These are phyloP conservation scores for Diaporthe sp. DNA, from an alignment of 2,329 filamentous ascomycete genomes.

Conservation along the genomic window DNA sequence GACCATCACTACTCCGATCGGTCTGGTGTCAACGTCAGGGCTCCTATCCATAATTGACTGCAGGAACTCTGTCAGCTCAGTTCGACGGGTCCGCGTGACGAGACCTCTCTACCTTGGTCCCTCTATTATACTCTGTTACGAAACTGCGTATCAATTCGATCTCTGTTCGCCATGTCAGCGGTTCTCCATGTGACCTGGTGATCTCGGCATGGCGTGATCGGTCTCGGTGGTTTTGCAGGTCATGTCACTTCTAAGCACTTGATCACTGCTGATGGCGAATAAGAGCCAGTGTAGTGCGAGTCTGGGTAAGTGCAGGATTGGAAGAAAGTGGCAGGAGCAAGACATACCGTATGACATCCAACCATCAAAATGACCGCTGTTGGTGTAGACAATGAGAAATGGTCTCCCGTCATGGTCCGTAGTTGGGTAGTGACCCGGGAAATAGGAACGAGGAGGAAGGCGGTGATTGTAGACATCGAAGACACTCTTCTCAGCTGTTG, in stretches of 20 bases:
- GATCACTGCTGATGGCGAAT: neutral
- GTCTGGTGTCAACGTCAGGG: neutral
- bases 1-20: neutral
- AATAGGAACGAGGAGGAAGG: neutral
- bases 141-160: constrained; percentile 7
- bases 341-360: neutral
- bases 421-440: neutral
- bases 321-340: neutral
- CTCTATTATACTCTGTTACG: neutral
- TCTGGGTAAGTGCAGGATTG: neutral
- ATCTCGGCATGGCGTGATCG: too few species aligned
- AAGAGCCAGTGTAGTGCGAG: too few species aligned
- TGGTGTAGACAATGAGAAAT: neutral
- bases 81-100: too few species aligned
- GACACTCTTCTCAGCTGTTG: rapidly evolving
- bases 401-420: constrained; percentile 9
- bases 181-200: neutral
- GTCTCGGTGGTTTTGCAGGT: too few species aligned
- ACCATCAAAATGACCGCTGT: neutral
- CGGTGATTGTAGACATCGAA: neutral
- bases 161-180: neutral
- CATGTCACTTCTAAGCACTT: neutral
- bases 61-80: neutral
- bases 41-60: neutral
- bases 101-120: neutral